Base-by-base conservation (phyloP, 2,329 filamentous ascomycete species). In the Colletotrichum karsti region DNA sequence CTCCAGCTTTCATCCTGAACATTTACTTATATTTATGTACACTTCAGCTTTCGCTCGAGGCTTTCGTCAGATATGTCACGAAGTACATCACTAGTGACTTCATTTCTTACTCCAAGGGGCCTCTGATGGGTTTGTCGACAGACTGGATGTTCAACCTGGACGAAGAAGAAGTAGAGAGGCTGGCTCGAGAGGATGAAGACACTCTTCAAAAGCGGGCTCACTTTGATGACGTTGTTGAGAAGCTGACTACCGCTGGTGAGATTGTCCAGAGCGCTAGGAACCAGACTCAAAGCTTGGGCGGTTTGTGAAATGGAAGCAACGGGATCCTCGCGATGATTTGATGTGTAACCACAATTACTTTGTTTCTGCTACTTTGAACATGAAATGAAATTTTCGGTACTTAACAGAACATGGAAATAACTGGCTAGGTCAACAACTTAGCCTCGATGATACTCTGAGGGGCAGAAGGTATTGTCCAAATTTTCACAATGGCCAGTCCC, bases 41-140 rank as follows among this genome's bases (percentile, higher is more conserved):
- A n/a, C n/a, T n/a, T n/a, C 37, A 61, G 58, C 20, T 74, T 13
- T 70, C 73, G 1, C 57, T 75, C 20, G 60, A 74, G 15, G 69
- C 72, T 18, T 76, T 74, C 58, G 71, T 75, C 22, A 69, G 70
- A 37, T 61, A 75, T 44, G 62, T 75, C 22, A 73, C 69, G 6
- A 66, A 70, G 8, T 63, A 70, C 12, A 72, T 77, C 20, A 50
- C 72, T 10, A 74, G 76, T 42, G 68, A 64, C 7, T 74, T 76
- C 33, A 60, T 76, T 2, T 69, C 69, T 1, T 67, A 71, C 7
- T 30, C 24, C 2, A 46, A 62, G 12, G 74, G 74, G 1, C 67
- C 75, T 2, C 54, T 77, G 1, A 63, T 69, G 10, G 74, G 71
- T 7, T 57, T 77, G 0, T 74, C 68, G 0, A 72, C 69, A 2